Evolutionary conservation across 2,329 filamentous ascomycete genomes (phyloP).

Genomic region (Ceratocystis variospora): DNA sequence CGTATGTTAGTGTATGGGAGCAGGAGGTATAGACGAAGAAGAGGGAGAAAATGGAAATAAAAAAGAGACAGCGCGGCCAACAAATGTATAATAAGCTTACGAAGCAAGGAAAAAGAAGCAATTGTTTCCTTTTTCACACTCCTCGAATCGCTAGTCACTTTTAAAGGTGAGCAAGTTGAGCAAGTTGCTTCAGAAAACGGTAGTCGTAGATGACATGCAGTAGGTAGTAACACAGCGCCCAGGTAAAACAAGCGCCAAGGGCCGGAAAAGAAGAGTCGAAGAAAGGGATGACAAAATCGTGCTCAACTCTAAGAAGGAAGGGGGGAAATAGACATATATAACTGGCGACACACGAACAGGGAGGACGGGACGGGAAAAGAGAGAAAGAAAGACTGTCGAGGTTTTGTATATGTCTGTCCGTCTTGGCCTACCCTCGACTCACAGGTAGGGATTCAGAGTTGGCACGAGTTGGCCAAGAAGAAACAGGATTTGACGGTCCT

Average conservation of each 20-base stretch:
- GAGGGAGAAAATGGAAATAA: background rate
- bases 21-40: background rate
- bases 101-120: background rate
- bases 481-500: background rate
- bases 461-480: background rate
- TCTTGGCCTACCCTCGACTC: too few species aligned
- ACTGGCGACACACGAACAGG: too few species aligned
- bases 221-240: conserved; percentile 3
- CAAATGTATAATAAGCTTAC: background rate
- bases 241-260: conserved; percentile 4
- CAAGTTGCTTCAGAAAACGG: conserved; percentile 6
- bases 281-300: background rate
- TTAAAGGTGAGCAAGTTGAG: conserved; percentile 6
- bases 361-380: too few species aligned
- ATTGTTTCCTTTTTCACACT: background rate
- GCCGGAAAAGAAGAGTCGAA: background rate
- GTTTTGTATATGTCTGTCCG: too few species aligned
- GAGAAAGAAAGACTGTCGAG: too few species aligned
- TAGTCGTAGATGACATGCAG: background rate
- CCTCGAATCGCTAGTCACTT: background rate
- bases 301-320: background rate
- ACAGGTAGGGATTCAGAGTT: too few species aligned
- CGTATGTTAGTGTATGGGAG: background rate
- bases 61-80: background rate
- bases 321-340: too few species aligned